Evolutionary conservation across 2,329 filamentous ascomycete species (phyloP), one percentile per base, ranked within the genome.

Genomic region (Nemania abortiva): DNA sequence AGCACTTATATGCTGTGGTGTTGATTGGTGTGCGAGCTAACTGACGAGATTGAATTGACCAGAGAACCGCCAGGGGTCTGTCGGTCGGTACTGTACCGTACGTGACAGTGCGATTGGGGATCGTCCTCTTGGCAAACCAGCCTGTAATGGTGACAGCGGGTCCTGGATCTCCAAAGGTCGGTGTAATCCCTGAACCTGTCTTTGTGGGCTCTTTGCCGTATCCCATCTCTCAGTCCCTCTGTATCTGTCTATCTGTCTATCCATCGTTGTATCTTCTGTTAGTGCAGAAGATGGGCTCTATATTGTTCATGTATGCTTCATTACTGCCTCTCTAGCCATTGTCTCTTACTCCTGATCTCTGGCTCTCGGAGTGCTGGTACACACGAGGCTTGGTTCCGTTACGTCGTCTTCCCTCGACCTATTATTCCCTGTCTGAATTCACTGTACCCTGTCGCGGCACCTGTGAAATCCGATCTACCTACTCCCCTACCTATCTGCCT

Each of bases 121-220:
- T 66, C 63, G 59, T 66, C 65, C 63, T 70, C 74, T 75, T 76
- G 75, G 75, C 74, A 72, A 71, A 66, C 66, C 61, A 62, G 39
- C 11, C 65, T 70, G 70, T 70, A 70, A 73, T 76, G 74, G 76
- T 77, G 74, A 74, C 74, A 76, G 74, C 72, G 74, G 74, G 60
- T 59, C 56, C 59, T 58, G 65, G 72, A 68, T 75, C 69, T 70
- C 68, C 75, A 75, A 76, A 77, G 76, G 76, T 77, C 73, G 75
- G 76, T 77, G 74, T 75, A 73, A 71, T 75, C 71, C 73, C 70
- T 70, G 69, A 70, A 62, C 70, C 68, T 71, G 57, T 68, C 66
- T 70, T 69, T 66, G 24, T 54, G 63, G 56, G 27, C 29, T 22
- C 63, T 68, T 66, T 73, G 63, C 66, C 70, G 29, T 31, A 45